Evolutionary conservation across 2,329 filamentous ascomycete species (phyloP), one percentile per base, ranked within the genome.

Genomic region (Ophiocordyceps unilateralis): DNA sequence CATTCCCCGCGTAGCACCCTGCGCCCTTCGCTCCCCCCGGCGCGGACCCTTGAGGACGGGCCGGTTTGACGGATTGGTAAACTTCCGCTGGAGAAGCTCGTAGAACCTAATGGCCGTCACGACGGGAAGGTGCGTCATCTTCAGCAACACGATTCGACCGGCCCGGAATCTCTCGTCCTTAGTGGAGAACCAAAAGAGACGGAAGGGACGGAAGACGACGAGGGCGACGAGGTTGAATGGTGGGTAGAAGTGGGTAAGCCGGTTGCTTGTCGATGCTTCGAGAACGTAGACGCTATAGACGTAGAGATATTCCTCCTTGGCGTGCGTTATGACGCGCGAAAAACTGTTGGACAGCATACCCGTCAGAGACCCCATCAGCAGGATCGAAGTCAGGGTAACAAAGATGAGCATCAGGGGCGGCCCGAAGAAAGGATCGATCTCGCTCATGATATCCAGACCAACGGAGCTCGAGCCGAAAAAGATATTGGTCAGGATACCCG

Each of bases 321-420:
- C 75, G 50, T 78, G 74, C 41, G 67, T 68, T 51, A 78, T 78
- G 51, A 79, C 70, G 43, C 74, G 69, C 15, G 70, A 74, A 60
- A 87, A 79, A 55, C 76, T 83, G 63, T 85, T 86, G 53, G 78
- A 83, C 45, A 88, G 67, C 64, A 87, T 78, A 67, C 79, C 81
- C 32, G 84, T 87, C 49, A 88, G 64, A 19, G 80, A 83, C 41
- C 83, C 84, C 61, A 85, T 81, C 26, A 91, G 69, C 8, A 91
- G 67, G 51, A 89, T 84, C 45, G 83, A 83, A 38, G 81, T 85
- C 53, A 89, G 66, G 21, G 73, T 81, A 48, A 89, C 74, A 59
- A 89, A 89, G 41, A 86, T 68, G 48, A 86, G 68, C 72, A 78
- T 77, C 43, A 78, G 61, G 5, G 74, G 73, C 22, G 73, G 74